phyloP scores from a whole-genome alignment of 495 filamentous ascomycete genomes.

The Tuber calosporum region DNA sequence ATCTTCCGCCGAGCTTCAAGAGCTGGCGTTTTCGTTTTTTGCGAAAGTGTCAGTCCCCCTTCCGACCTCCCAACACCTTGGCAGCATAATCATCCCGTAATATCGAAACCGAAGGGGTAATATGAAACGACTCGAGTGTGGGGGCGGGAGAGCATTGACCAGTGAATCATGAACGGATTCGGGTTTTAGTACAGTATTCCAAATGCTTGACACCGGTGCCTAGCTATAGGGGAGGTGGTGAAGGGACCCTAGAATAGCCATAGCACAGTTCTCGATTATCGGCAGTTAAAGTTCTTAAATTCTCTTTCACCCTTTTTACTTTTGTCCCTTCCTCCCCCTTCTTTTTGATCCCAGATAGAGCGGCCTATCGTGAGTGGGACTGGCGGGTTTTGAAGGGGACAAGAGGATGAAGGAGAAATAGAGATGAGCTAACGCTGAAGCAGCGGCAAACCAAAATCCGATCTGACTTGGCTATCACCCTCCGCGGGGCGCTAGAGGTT shows the following conservation, averaged over 20 bases:
- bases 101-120: constrained; percentile 15
- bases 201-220: background rate
- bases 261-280: background rate
- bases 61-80: constrained; percentile 19
- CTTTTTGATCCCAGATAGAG: background rate
- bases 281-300: background rate
- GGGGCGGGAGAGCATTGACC: background rate
- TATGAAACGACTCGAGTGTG: background rate
- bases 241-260: background rate
- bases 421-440: background rate
- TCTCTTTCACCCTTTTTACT: background rate
- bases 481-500: background rate
- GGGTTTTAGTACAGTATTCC: background rate
- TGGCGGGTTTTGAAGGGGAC: background rate
- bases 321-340: background rate
- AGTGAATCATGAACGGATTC: background rate
- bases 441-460: background rate
- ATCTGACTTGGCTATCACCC: background rate
- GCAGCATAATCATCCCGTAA: constrained; percentile 15
- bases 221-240: background rate
- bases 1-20: background rate
- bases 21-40: constrained; percentile 4
- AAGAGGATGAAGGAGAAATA: background rate
- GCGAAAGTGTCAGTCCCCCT: constrained; percentile 26
- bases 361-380: background rate